Evolutionary conservation across 257 asterid genomes (phyloP).

Genomic region (Petunia secreta): DNA sequence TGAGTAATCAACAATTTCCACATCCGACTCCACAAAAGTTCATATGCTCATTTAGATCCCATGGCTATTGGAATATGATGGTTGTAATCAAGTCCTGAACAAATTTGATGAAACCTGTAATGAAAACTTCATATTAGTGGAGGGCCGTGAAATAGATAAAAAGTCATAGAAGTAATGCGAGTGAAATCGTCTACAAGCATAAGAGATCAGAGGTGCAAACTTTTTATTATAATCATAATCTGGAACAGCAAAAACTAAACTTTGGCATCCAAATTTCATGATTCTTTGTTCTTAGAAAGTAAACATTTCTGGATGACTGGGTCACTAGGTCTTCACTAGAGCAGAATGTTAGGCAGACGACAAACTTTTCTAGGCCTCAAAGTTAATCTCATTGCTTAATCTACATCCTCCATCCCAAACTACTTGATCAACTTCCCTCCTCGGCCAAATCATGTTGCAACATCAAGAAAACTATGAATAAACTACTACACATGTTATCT

Average conservation of each 20-base stretch:
- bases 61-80: neutral
- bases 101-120: slow-evolving; percentile 80
- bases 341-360: neutral
- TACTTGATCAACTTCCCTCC: neutral
- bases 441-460: neutral
- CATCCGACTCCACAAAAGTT: neutral
- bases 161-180: neutral
- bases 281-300: neutral
- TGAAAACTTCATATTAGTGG: neutral
- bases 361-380: neutral
- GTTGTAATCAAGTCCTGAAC: slow-evolving; percentile 55
- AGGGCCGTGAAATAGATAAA: neutral
- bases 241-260: neutral
- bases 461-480: neutral
- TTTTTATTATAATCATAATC: neutral
- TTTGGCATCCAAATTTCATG: neutral
- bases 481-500: neutral
- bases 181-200: neutral
- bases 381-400: neutral
- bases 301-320: no score
- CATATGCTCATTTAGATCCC: neutral
- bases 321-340: neutral
- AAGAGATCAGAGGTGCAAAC: neutral
- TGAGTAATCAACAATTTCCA: neutral
- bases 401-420: slow-evolving; percentile 18